phyloP scores from a whole-genome alignment of 23 red algal species.

The Gracilaria gracilis region DNA sequence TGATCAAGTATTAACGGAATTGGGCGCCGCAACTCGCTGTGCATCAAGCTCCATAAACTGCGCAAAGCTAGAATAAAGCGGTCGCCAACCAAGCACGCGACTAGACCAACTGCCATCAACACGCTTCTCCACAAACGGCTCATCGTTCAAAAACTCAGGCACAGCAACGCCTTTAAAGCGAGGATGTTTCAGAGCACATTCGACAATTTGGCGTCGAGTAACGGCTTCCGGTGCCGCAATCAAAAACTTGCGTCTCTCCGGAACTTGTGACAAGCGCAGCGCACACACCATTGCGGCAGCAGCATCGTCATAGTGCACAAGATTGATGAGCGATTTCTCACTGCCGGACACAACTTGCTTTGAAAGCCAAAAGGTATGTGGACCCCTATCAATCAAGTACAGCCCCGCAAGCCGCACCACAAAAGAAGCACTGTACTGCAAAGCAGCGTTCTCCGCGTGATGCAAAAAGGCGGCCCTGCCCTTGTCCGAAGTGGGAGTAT shows the following conservation, averaged over 20 bases:
- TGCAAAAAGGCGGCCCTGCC: conserved; percentile 31
- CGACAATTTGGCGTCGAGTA: conserved; percentile 51
- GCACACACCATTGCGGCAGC: conserved; percentile 74
- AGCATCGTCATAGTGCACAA: conserved; percentile 91
- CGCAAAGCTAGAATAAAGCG: conserved; percentile 37
- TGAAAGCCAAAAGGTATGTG: conserved; percentile 81
- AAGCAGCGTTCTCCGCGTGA: conserved; percentile 36
- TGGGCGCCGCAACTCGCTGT: neutral
- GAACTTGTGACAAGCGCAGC: neutral
- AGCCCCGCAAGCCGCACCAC: conserved; percentile 87
- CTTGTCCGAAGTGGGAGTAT: conserved; percentile 21
- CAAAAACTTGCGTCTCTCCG: conserved; percentile 47
- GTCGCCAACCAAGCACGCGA: conserved; percentile 41
- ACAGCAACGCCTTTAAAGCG: neutral
- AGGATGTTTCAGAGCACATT: conserved; percentile 56
- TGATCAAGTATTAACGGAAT: neutral
- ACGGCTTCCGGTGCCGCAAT: conserved; percentile 48
- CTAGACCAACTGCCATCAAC: conserved; percentile 47
- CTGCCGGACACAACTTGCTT: conserved; percentile 7
- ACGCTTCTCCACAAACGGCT: neutral
- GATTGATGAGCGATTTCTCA: conserved; percentile 60
- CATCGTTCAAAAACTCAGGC: conserved; percentile 41
- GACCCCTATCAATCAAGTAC: conserved; percentile 75
- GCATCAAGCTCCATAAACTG: conserved; percentile 34
- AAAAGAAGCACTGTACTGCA: conserved; percentile 21